Evolutionary conservation across 148 eudicot species (phyloP).

Genomic region (Fagopyrum esculentum): DNA sequence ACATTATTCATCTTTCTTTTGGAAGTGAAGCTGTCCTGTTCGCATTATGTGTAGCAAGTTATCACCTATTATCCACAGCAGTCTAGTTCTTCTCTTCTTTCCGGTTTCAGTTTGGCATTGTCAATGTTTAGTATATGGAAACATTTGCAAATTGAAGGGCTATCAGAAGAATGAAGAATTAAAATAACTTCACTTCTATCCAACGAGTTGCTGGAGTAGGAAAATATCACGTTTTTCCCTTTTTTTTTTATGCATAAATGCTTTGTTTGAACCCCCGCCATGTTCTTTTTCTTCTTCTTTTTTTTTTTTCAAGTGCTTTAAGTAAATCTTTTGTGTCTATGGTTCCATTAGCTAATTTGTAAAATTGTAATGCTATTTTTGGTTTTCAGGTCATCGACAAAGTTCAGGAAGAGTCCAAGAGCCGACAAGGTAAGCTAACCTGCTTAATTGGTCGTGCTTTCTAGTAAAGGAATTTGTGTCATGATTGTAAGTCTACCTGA

Average conservation of each 20-base stretch:
- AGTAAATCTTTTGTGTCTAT: background rate
- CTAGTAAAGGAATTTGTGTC: background rate
- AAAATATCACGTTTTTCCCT: background rate
- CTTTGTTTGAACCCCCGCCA: background rate
- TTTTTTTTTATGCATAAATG: background rate
- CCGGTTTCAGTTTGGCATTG: background rate
- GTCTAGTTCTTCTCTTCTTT: background rate
- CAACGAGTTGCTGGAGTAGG: background rate
- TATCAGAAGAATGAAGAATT: background rate
- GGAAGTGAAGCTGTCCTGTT: background rate
- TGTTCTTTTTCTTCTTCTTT: background rate
- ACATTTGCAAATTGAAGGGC: background rate
- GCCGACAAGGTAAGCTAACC: constrained; percentile 36
- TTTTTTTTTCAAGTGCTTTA: background rate
- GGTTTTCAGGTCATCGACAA: constrained; percentile 62
- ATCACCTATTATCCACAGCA: background rate
- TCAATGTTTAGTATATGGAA: background rate
- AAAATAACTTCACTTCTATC: background rate
- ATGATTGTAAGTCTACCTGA: background rate
- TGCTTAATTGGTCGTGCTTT: background rate
- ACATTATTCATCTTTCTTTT: background rate
- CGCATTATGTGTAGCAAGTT: background rate
- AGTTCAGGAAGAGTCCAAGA: constrained; percentile 75
- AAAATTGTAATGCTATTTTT: constrained; percentile 2
- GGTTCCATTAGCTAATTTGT: background rate